Conservation (phyloP, 163 green algal genomes). For the Chlorella variabilis region DNA sequence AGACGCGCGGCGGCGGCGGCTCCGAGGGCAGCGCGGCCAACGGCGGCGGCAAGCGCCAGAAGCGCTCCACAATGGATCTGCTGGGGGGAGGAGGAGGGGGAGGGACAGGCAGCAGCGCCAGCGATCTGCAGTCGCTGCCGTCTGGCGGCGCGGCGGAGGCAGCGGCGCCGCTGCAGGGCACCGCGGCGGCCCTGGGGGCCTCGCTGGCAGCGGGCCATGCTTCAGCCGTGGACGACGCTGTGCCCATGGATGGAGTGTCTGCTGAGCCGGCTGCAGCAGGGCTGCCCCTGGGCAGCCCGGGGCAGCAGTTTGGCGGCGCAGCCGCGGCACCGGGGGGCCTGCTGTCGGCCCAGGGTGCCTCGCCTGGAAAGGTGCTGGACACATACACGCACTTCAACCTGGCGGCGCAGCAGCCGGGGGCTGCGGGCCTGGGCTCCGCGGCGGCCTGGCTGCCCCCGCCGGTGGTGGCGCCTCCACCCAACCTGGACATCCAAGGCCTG, state of each 20-base stretch:
- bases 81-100: background rate
- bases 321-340: background rate
- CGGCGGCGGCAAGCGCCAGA: slow-evolving; percentile 27
- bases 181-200: background rate
- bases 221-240: background rate
- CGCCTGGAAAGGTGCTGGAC: slow-evolving; percentile 8
- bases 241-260: background rate
- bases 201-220: background rate
- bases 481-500: slow-evolving; percentile 20
- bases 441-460: slow-evolving; percentile 1
- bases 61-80: background rate
- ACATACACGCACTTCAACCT: background rate
- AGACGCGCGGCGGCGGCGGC: slow-evolving; percentile 9
- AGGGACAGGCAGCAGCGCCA: background rate
- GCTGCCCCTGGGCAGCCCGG: background rate
- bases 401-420: background rate
- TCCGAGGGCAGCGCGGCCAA: background rate
- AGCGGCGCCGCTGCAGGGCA: background rate
- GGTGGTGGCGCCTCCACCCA: background rate
- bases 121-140: background rate
- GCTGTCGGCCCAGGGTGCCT: background rate
- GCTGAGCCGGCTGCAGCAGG: background rate
- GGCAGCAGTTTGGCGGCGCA: background rate
- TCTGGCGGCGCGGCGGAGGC: background rate
- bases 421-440: background rate